Base-by-base conservation (phyloP, 2,329 filamentous ascomycete genomes). In the Paecilomyces sp. region DNA sequence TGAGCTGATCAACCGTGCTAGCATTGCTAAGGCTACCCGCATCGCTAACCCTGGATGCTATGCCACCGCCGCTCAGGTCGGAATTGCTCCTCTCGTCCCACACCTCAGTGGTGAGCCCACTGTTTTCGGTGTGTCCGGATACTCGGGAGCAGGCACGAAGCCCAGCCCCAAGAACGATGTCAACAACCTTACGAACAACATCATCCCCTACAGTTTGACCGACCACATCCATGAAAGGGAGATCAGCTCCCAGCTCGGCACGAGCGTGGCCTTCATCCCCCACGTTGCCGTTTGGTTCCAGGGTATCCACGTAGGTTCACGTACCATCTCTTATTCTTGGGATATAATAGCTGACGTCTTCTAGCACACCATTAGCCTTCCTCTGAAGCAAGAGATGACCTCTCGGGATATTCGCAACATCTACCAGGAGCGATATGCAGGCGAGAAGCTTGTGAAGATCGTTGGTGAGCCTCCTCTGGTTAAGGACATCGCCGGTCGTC, bases 251-350 rank as follows among this genome's bases (percentile, higher is more conserved):
- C 92, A 96, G 71, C 84, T 97, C 11, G 89, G 88, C 55, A 82
- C 80, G 13, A 78, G 84, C 18, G 87, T 96, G 11, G 89, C 88
- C 5, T 99, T 99, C 73, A 89, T 94, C 60, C 94, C 94, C 6
- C 94, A 97, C 74, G 92, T 96, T 25, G 91, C 92, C n/a, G 86
- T 89, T 13, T 97, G 92, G 93, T 97, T 97, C 84, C 89, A 95
- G 71, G 93, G 93, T 64, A 97, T 97, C 67, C 87, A 91, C 72
- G 80, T 82, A 77, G 74, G 73, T 54, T 18, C 33, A 28, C 8
- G 25, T 51, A 3, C 15, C 57, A 28, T 22, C 58, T 50, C 54
- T 50, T 28, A 28, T 25, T 58, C 52, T 60, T 61, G 52, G 54
- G 15, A 54, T 54, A 24, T 54, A 15, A n/a, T n/a, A 34, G 30